phyloP scores from a whole-genome alignment of 345 rosid species.

The Ricinus communis region DNA sequence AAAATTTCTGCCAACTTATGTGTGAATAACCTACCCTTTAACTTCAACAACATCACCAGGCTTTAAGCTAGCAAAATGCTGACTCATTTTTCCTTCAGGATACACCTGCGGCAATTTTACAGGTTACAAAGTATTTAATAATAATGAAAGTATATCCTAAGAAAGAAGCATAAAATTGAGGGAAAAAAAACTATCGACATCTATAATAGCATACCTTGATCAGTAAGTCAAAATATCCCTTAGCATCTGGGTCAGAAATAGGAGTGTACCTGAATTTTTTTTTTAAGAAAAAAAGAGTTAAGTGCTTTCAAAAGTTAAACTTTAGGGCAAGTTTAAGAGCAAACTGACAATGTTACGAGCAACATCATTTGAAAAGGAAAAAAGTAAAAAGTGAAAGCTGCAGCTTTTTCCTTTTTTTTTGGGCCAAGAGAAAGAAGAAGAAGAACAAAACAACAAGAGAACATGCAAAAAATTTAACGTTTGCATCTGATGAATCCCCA shows the following conservation, averaged over 20 bases:
- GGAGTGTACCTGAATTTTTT: constrained; percentile 90
- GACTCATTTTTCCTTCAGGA: constrained; percentile 98
- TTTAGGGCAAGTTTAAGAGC: not conserved
- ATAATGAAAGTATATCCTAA: constrained; percentile 13
- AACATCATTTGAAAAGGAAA: constrained; percentile 1
- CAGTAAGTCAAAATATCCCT: constrained; percentile 85
- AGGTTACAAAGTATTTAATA: not conserved
- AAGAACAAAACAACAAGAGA: not conserved
- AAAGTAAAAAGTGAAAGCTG: not conserved
- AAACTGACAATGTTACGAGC: not conserved
- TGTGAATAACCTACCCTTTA: constrained; percentile 62
- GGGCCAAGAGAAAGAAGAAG: not conserved
- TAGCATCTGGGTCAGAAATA: constrained; percentile 84
- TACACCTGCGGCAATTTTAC: constrained; percentile 57
- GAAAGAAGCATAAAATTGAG: not conserved
- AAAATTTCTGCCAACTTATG: not conserved
- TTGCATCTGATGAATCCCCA: not conserved
- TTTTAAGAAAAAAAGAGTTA: constrained; percentile 23
- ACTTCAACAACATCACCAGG: constrained; percentile 89
- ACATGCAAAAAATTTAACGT: not conserved
- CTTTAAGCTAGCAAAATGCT: constrained; percentile 90
- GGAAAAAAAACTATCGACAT: not conserved
- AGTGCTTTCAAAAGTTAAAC: constrained; percentile 7
- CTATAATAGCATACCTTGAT: constrained; percentile 59
- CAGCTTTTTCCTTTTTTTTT: not conserved